Evolutionary conservation across 768 basidiomycete species (phyloP).

Genomic region (Panellus pusillus): DNA sequence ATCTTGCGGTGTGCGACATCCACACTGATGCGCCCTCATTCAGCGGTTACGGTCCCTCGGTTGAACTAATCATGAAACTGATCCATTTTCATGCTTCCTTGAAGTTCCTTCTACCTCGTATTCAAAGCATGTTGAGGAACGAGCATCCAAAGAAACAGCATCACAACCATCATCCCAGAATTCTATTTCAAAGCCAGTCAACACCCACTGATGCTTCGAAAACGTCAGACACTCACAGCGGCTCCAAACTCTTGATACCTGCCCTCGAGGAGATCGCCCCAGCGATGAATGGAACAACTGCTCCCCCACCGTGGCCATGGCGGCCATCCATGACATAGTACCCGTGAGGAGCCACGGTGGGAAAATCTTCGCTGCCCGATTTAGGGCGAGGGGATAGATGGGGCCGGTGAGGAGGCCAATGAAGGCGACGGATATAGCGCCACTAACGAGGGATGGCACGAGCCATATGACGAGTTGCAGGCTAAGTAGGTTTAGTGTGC

Average conservation of each 20-base stretch:
- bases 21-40: too few species aligned
- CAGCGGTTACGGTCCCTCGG: too few species aligned
- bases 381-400: slow-evolving; percentile 76
- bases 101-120: too few species aligned
- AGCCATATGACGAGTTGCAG: slow-evolving; percentile 73
- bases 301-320: slow-evolving; percentile 70
- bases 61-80: too few species aligned
- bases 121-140: background rate
- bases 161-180: slow-evolving; percentile 9
- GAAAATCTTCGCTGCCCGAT: slow-evolving; percentile 63
- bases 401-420: slow-evolving; percentile 72
- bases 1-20: too few species aligned
- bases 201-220: background rate
- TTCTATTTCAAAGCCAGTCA: background rate
- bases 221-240: slow-evolving; percentile 44
- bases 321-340: slow-evolving; percentile 67
- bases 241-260: slow-evolving; percentile 60
- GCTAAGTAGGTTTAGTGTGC: slow-evolving; percentile 28
- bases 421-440: slow-evolving; percentile 61
- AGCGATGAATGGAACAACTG: slow-evolving; percentile 69
- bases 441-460: slow-evolving; percentile 65
- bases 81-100: too few species aligned
- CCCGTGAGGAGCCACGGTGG: slow-evolving; percentile 68
- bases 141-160: slow-evolving; percentile 11
- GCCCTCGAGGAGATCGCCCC: slow-evolving; percentile 66